A percentile compares a stretch with the other conserved stretches of the same genome.
phyloP scores from a whole-genome alignment of 768 basidiomycete genomes.

The Mycena capillaripes region DNA sequence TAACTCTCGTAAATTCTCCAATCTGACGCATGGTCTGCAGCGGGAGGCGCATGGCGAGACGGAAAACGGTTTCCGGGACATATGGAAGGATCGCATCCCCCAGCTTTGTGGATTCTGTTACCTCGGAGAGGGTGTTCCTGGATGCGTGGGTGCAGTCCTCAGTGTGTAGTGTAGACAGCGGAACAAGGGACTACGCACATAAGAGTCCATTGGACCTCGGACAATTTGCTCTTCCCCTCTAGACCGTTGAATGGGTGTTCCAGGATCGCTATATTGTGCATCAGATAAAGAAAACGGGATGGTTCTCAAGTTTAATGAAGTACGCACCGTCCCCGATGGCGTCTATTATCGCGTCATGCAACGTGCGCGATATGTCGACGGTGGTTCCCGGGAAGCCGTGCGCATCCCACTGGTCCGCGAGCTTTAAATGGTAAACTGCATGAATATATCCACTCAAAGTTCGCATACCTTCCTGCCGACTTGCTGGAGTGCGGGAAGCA shows the following conservation, averaged over 20 bases:
- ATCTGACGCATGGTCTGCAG: background rate
- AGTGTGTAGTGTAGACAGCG: background rate
- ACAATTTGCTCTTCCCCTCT: background rate
- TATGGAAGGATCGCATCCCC: background rate
- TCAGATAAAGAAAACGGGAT: background rate
- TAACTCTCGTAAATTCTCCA: background rate
- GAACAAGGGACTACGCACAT: background rate
- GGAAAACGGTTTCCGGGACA: background rate
- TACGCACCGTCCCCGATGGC: constrained; percentile 8
- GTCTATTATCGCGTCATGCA: constrained; percentile 4
- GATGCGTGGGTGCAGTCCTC: background rate
- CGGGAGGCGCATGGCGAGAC: background rate
- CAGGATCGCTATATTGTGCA: background rate
- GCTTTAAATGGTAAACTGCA: too few relatives aligned
- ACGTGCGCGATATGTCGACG: background rate
- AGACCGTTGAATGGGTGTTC: constrained; percentile 1
- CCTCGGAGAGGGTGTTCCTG: background rate
- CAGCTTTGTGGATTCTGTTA: background rate
- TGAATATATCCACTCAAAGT: background rate
- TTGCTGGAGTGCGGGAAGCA: too few relatives aligned
- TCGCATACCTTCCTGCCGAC: too few relatives aligned
- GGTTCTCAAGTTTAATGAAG: background rate
- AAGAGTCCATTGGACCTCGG: background rate
- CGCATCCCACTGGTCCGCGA: constrained; percentile 10
- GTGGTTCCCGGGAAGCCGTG: background rate